A percentile compares a stretch with the other conserved stretches of the same genome.
phyloP scores from a whole-genome alignment of 75 land plant genomes.

The Azolla pinnata region DNA sequence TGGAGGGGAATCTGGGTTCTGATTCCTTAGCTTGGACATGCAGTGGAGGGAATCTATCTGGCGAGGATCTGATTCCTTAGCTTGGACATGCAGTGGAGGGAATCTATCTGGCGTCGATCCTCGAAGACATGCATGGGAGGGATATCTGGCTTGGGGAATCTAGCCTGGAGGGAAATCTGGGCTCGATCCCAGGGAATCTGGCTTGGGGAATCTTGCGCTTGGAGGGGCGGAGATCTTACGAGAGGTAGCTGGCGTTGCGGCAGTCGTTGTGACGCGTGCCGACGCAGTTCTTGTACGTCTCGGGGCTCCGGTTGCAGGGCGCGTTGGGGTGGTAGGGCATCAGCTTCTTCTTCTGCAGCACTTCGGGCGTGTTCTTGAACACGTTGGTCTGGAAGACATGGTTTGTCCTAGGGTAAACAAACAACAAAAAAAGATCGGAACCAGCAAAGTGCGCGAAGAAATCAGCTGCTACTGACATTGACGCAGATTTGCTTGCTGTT shows the following conservation, averaged over 20 bases:
- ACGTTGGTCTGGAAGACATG: slow-evolving; percentile 7
- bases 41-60: too few species aligned
- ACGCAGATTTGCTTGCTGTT: neutral
- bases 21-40: too few species aligned
- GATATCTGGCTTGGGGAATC: too few species aligned
- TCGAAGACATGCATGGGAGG: too few species aligned
- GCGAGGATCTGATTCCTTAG: too few species aligned
- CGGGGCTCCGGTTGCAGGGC: slow-evolving; percentile 10
- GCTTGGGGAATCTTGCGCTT: too few species aligned
- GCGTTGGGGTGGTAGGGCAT: slow-evolving; percentile 15
- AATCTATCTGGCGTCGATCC: too few species aligned
- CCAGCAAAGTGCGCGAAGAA: neutral
- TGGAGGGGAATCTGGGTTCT: too few species aligned
- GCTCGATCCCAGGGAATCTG: too few species aligned
- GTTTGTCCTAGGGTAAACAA: slow-evolving; percentile 7
- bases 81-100: too few species aligned
- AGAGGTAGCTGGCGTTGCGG: slow-evolving; percentile 13
- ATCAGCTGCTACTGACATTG: neutral
- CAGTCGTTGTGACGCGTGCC: slow-evolving; percentile 9
- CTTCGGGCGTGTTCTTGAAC: slow-evolving; percentile 8
- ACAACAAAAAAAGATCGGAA: neutral
- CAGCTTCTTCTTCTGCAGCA: slow-evolving; percentile 3
- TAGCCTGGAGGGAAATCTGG: too few species aligned
- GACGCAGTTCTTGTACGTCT: slow-evolving; percentile 4
- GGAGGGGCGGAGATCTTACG: neutral